Percentiles rank a stretch among this genome's conserved stretches.
Conservation (phyloP, 2,329 filamentous ascomycete genomes). For the Neoascochyta sp. region DNA sequence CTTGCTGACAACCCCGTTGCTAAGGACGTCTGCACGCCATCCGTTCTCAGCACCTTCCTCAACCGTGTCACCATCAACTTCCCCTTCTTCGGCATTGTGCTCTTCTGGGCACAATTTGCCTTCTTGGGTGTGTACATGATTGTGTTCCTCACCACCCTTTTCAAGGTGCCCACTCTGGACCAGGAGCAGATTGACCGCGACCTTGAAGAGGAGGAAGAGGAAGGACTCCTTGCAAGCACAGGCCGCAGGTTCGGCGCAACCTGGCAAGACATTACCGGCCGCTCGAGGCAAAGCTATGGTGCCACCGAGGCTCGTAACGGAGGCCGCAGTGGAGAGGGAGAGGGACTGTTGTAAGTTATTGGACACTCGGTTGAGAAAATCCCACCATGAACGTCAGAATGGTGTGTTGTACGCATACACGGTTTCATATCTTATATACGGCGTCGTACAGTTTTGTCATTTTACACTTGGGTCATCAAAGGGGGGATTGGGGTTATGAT, state of each 20-base stretch:
- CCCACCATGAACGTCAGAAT: too few species aligned
- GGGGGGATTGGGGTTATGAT: too few species aligned
- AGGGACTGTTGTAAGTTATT: constrained; percentile 2
- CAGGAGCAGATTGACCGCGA: constrained; percentile 80
- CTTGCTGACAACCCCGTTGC: constrained; percentile 66
- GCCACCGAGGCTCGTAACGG: constrained; percentile 24
- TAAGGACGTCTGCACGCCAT: constrained; percentile 81
- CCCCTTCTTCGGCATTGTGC: constrained; percentile 87
- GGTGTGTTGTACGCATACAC: too few species aligned
- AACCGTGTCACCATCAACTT: constrained; percentile 92
- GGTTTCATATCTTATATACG: too few species aligned
- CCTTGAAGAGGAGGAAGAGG: constrained; percentile 87
- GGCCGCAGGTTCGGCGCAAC: constrained; percentile 77
- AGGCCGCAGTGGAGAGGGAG: constrained; percentile 11
- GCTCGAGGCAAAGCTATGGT: constrained; percentile 39
- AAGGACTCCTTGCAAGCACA: constrained; percentile 81
- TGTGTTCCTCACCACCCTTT: constrained; percentile 72
- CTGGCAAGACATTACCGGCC: constrained; percentile 80
- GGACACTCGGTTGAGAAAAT: too few species aligned
- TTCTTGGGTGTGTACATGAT: constrained; percentile 82
- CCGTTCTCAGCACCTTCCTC: constrained; percentile 85
- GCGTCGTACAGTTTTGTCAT: too few species aligned
- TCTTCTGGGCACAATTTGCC: constrained; percentile 94
- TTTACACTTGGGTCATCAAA: too few species aligned
- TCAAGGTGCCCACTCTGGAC: constrained; percentile 75